Conservation (phyloP, 371 early-diverging fungal genomes). For the Mucor irregularis region DNA sequence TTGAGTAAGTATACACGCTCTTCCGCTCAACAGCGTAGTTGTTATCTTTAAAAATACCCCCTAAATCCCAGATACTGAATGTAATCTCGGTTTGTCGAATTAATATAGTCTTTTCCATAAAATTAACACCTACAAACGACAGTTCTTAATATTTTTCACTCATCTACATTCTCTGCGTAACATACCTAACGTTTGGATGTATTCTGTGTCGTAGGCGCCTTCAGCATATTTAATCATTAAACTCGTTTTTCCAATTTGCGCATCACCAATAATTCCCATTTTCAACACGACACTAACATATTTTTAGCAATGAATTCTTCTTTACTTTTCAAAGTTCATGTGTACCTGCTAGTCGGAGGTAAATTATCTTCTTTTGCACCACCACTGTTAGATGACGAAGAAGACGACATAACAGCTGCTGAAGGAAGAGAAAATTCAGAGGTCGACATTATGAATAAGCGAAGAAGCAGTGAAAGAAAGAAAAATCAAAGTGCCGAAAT, state of each 20-base stretch:
- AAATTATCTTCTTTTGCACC: neutral
- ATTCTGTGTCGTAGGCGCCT: constrained; percentile 93
- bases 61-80: constrained; percentile 99
- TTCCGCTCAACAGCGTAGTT: too few species aligned
- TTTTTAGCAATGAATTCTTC: neutral
- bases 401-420: neutral
- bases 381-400: neutral
- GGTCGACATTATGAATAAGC: neutral
- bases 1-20: neutral
- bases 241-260: constrained; percentile 98
- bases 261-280: constrained; percentile 98
- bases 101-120: constrained; percentile 96
- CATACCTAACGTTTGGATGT: constrained; percentile 95
- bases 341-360: constrained; percentile 7
- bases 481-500: neutral
- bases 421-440: neutral
- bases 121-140: constrained; percentile 84
- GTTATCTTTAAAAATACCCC: constrained; percentile 60
- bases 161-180: neutral
- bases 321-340: neutral
- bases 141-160: neutral
- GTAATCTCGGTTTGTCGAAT: constrained; percentile 93
- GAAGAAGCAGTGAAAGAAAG: neutral
- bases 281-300: constrained; percentile 74
- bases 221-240: constrained; percentile 99